Evolutionary conservation across 768 basidiomycete species (phyloP), one percentile per base, ranked within the genome.

Genomic region (Mycena floridula): DNA sequence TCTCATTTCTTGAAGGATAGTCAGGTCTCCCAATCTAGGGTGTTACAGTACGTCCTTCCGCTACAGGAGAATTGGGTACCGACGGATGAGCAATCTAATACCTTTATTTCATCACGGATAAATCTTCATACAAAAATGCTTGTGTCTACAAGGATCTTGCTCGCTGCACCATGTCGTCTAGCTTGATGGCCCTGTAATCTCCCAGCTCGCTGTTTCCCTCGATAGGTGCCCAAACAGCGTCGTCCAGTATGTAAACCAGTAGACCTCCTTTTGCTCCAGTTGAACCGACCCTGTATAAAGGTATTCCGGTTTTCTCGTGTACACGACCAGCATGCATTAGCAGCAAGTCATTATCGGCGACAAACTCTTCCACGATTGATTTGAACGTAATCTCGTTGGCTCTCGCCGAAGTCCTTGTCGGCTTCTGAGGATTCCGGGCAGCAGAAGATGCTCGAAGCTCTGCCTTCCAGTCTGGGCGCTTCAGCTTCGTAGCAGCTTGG

Each of bases 301-400:
- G 91, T 82, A 94, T 88, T 44, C 94, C 79, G 15, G 92, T 91
- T 37, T 67, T 72, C 54, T 85, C 85, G 55, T 98, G 90, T 12
- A 81, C 85, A 40, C 79, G 79, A 2, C 94, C 95, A 9, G 83
- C 81, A 5, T 93, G 92, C 25, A 98, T 70, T 62, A 98, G 90
- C 28, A 99, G 62, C 54, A 98, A 66, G 63, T 98, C 90, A 60
- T 91, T 83, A 16, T 80, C 67, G 2, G 90, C 81, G 3, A 88
- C 89, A 56, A 73, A 84, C 22, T 96, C 95, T 62, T 98, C 96
- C 41, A 93, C 94, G 45, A 98, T 85, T 5, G 87, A 76, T 15
- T 86, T 76, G 78, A 98, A 98, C 2, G 92, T 94, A 53, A 97
- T 83, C 58, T 96, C 94, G 42, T 85, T 77, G 3, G 76, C 66